Evolutionary conservation across 73 alveolate species (phyloP).

Genomic region (Halteria grandinella): DNA sequence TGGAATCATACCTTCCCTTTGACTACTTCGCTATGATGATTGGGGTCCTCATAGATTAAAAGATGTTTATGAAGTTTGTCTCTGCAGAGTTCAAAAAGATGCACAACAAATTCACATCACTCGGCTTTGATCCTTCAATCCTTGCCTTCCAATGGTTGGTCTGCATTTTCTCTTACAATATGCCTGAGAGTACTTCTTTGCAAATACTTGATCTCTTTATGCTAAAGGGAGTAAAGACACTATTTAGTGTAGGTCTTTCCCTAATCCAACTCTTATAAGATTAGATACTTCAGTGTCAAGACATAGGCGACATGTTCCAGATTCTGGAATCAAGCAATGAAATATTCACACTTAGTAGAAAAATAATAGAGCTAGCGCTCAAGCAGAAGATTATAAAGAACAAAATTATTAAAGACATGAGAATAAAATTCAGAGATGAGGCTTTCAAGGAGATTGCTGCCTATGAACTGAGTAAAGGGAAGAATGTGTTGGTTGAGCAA

Average conservation of each 20-base stretch:
- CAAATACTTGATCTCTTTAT: constrained; percentile 43
- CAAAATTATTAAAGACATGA: background rate
- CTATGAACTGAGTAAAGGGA: background rate
- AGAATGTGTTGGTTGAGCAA: background rate
- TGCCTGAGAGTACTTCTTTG: constrained; percentile 49
- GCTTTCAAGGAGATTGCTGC: constrained; percentile 21
- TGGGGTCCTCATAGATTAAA: constrained; percentile 52
- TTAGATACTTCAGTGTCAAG: constrained; percentile 24
- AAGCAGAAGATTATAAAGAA: background rate
- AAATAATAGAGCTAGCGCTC: background rate
- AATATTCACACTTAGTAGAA: background rate
- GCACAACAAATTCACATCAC: background rate
- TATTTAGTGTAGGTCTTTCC: constrained; percentile 43
- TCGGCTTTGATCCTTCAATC: constrained; percentile 48
- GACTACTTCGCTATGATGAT: constrained; percentile 59
- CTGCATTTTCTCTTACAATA: constrained; percentile 51
- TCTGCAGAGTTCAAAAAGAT: background rate
- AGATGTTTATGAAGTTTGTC: constrained; percentile 33
- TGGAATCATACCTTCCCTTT: constrained; percentile 56
- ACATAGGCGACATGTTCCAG: constrained; percentile 44
- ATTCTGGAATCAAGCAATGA: constrained; percentile 40
- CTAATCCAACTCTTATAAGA: constrained; percentile 17
- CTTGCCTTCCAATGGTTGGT: constrained; percentile 62
- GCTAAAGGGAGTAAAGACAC: constrained; percentile 29
- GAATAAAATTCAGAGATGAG: constrained; percentile 26